These are phyloP conservation scores for Podaxis mareebaensis DNA, from an alignment of 768 basidiomycete genomes.

Conservation along the genomic window DNA sequence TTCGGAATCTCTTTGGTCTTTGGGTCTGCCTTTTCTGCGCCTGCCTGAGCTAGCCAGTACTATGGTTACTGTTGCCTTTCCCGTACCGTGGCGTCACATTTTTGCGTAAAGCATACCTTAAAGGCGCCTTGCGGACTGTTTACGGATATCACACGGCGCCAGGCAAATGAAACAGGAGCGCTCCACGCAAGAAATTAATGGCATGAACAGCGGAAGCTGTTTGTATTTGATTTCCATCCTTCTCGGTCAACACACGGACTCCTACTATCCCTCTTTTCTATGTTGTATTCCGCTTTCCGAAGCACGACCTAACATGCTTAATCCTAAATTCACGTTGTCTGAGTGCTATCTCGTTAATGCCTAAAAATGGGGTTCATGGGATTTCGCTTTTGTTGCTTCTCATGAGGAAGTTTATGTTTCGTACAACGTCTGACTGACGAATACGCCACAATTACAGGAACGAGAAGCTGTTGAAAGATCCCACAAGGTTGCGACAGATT, in stretches of 20 bases:
- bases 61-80: not conserved
- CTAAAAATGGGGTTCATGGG: no score
- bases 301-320: not conserved
- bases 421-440: slow-evolving; percentile 6
- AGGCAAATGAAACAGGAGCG: not conserved
- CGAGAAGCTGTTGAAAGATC: slow-evolving; percentile 52
- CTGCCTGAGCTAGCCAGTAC: not conserved
- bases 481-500: slow-evolving; percentile 68
- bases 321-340: not conserved
- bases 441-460: slow-evolving; percentile 34
- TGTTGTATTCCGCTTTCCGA: not conserved
- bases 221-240: slow-evolving; percentile 1
- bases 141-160: not conserved
- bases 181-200: not conserved
- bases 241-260: not conserved
- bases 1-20: not conserved
- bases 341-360: no score
- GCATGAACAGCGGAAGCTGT: not conserved
- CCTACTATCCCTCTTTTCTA: not conserved
- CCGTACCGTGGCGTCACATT: not conserved
- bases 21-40: not conserved
- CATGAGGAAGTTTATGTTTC: not conserved
- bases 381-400: no score
- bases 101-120: not conserved
- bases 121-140: not conserved